phyloP scores from a whole-genome alignment of 768 basidiomycete species.

The Phlebiopsis gigantea region DNA sequence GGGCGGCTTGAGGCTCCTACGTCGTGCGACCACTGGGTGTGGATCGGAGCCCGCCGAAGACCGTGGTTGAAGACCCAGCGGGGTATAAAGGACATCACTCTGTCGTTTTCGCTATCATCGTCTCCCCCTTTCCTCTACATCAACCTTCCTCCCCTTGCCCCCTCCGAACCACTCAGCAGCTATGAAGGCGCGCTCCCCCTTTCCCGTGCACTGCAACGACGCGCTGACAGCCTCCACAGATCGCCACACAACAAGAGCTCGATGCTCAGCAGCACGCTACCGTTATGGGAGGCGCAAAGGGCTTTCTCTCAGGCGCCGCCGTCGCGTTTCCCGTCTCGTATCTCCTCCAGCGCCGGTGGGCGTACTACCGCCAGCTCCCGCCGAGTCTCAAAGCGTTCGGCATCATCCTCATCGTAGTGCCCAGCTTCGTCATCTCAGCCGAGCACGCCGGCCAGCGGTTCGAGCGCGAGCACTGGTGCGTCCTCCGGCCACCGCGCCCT shows the following conservation, averaged over 20 bases:
- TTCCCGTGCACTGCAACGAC: background rate
- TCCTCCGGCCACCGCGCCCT: slow-evolving; percentile 23
- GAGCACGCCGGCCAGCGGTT: slow-evolving; percentile 64
- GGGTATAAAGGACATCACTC: background rate
- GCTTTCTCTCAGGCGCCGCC: slow-evolving; percentile 38
- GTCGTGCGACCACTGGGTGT: background rate
- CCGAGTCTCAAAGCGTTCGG: slow-evolving; percentile 65
- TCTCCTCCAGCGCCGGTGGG: slow-evolving; percentile 46
- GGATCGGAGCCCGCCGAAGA: background rate
- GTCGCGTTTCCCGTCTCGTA: slow-evolving; percentile 49
- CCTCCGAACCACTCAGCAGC: background rate
- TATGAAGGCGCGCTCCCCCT: slow-evolving; percentile 2
- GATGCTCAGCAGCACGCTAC: slow-evolving; percentile 47
- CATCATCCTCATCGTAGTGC: slow-evolving; percentile 55
- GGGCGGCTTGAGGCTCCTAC: background rate
- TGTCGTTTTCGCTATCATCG: background rate
- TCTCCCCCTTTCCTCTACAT: background rate
- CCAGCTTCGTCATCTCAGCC: slow-evolving; percentile 61
- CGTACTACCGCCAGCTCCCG: slow-evolving; percentile 60
- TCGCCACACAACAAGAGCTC: slow-evolving; percentile 34
- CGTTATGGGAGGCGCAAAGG: slow-evolving; percentile 62
- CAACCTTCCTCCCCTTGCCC: background rate
- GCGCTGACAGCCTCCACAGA: slow-evolving; percentile 15
- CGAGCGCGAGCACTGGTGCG: slow-evolving; percentile 55
- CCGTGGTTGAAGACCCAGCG: background rate